These are phyloP conservation scores for Podospora sp. DNA, from an alignment of 495 filamentous ascomycete species.

Conservation along the genomic window DNA sequence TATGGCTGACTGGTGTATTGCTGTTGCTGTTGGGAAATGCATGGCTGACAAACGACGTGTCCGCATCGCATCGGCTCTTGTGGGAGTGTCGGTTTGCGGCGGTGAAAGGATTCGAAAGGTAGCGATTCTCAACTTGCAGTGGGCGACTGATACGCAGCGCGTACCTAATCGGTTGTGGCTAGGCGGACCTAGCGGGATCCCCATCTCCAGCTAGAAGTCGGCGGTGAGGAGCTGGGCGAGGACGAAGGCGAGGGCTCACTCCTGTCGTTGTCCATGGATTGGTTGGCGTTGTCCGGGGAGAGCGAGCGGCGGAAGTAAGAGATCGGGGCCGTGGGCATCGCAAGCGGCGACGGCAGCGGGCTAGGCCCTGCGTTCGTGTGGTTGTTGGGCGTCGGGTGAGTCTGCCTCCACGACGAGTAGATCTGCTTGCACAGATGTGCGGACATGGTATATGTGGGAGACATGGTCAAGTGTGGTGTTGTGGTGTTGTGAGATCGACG, in stretches of 20 bases:
- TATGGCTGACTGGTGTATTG: neutral
- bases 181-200: slow-evolving; percentile 27
- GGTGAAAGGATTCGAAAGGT: too few species aligned
- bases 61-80: neutral
- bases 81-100: neutral
- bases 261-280: slow-evolving; percentile 48
- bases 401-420: slow-evolving; percentile 49
- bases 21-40: neutral
- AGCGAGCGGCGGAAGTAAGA: slow-evolving; percentile 43
- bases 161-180: neutral
- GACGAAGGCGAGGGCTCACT: slow-evolving; percentile 14
- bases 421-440: slow-evolving; percentile 57
- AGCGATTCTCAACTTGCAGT: neutral
- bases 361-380: slow-evolving; percentile 35
- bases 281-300: slow-evolving; percentile 42
- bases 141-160: neutral
- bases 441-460: slow-evolving; percentile 56
- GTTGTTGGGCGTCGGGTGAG: slow-evolving; percentile 18
- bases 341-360: slow-evolving; percentile 32
- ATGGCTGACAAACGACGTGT: neutral
- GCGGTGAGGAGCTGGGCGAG: slow-evolving; percentile 18
- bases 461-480: slow-evolving; percentile 39
- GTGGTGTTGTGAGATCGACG: neutral
- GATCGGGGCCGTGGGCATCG: slow-evolving; percentile 19
- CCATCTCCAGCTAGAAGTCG: slow-evolving; percentile 31